These are phyloP conservation scores for Coccomyxa subellipsoidea DNA, from an alignment of 163 green algal genomes.

Conservation along the genomic window DNA sequence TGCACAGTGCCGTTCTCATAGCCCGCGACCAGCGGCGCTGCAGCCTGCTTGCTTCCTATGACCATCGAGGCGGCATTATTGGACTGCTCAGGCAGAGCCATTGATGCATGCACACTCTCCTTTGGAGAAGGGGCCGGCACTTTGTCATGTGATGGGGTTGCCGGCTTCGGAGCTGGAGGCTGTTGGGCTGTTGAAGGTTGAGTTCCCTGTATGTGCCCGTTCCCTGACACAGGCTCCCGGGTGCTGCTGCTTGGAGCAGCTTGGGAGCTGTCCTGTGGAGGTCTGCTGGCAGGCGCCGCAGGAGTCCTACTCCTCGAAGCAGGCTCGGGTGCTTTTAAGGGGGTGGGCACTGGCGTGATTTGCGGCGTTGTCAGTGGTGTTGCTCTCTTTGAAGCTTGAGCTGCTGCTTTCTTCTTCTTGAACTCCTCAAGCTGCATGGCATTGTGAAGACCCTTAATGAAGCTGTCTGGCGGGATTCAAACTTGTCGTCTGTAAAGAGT, in stretches of 20 bases:
- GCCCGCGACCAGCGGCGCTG: not conserved
- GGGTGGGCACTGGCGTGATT: not conserved
- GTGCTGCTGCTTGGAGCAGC: not conserved
- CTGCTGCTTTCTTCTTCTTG: conserved; percentile 12
- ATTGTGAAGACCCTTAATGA: not conserved
- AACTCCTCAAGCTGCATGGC: conserved; percentile 24
- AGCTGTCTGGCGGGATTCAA: too few species aligned
- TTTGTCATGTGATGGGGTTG: not conserved
- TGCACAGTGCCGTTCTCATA: too few species aligned
- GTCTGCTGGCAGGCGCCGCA: not conserved
- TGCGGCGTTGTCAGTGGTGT: not conserved
- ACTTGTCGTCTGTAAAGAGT: too few species aligned
- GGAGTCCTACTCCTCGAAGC: not conserved
- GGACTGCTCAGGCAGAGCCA: not conserved
- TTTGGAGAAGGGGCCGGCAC: not conserved
- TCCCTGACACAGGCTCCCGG: not conserved
- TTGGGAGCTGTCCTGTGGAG: not conserved
- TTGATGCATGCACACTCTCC: not conserved
- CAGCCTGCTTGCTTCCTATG: not conserved
- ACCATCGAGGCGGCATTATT: not conserved
- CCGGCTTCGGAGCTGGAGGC: not conserved
- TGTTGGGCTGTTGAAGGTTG: not conserved
- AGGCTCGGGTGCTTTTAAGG: not conserved
- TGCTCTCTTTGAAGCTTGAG: not conserved
- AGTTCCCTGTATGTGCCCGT: not conserved